phyloP scores from a whole-genome alignment of 1,284 basidiomycete species.

The Ceratobasidium theobromae region DNA sequence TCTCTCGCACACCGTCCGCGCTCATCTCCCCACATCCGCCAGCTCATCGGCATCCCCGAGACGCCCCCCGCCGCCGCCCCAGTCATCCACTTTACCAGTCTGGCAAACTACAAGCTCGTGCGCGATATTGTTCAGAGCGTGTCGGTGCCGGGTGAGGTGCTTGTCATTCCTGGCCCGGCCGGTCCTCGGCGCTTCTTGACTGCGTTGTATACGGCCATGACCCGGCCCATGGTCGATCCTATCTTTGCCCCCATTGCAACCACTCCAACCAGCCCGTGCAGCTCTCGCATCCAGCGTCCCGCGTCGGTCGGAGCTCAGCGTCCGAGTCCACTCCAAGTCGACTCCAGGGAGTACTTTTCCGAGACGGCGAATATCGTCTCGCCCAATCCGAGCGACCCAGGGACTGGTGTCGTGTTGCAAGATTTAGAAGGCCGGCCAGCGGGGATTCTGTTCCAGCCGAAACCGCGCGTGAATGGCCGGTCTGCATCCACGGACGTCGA shows the following conservation, averaged over 20 bases:
- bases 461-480: constrained; percentile 28
- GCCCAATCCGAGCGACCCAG: constrained; percentile 63
- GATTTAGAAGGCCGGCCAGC: constrained; percentile 90
- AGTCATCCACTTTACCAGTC: constrained; percentile 86
- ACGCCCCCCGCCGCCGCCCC: constrained; percentile 54
- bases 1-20: constrained; percentile 73
- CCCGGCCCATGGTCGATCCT: constrained; percentile 82
- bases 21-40: constrained; percentile 56
- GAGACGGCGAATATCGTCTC: constrained; percentile 66
- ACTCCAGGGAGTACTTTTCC: constrained; percentile 83
- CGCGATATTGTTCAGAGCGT: constrained; percentile 82
- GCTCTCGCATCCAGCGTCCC: constrained; percentile 33
- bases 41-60: constrained; percentile 26
- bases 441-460: constrained; percentile 93
- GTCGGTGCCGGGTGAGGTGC: constrained; percentile 62
- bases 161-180: constrained; percentile 93
- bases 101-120: constrained; percentile 83
- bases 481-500: too few relatives aligned
- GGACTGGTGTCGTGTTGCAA: constrained; percentile 87
- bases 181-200: constrained; percentile 89
- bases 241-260: constrained; percentile 92
- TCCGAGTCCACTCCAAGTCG: constrained; percentile 72
- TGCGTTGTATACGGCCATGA: constrained; percentile 82
- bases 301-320: not conserved
- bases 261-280: constrained; percentile 70